Evolutionary conservation across 495 filamentous ascomycete genomes (phyloP), one percentile per base, ranked within the genome.

Genomic region (Neurospora hispaniola): DNA sequence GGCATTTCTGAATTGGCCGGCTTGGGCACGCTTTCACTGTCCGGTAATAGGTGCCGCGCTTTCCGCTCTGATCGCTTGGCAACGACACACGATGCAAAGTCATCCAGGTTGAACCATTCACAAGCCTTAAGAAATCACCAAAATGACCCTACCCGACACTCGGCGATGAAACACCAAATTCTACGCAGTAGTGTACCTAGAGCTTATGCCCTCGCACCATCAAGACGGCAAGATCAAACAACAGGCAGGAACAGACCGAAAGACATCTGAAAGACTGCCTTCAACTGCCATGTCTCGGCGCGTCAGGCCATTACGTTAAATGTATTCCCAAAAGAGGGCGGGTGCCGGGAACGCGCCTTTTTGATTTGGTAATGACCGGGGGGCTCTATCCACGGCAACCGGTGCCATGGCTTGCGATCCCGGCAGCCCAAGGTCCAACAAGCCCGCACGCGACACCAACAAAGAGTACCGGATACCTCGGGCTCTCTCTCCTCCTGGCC

Each of bases 221-320:
- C 35, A 31, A n/a, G 16, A 44, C 43, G 27, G 27, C 27, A 31
- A 68, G 46, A 9, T 71, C 59, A 72, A 41, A 71, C 35, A 42
- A 54, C 59, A 44, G 73, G 38, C 20, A 42, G 39, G 38, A 16
- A 48, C 42, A 59, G 59, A 62, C 38, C 31, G 9, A 48, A 38
- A 59, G 59, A 62, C 38, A 41, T 72, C 48, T 39, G 44, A 72
- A 62, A 69, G 73, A 35, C 70, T 69, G 70, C 23, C 70, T 14
- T 27, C 18, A 16, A 71, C 35, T 69, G 31, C n/a, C 42, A 31
- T 79, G 80, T 80, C 77, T 83, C 80, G 83, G 80, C 76, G 74
- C 78, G 80, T 76, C 80, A 77, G 54, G 74, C 80, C 80, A 86
- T 86, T 86, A 86, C 84, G 84, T 86, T 83, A 86, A 78, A 82